A percentile compares a stretch with the other conserved stretches of the same genome.
phyloP scores from a whole-genome alignment of 2,329 filamentous ascomycete genomes.

The Gnomoniopsis smithogilvyi region DNA sequence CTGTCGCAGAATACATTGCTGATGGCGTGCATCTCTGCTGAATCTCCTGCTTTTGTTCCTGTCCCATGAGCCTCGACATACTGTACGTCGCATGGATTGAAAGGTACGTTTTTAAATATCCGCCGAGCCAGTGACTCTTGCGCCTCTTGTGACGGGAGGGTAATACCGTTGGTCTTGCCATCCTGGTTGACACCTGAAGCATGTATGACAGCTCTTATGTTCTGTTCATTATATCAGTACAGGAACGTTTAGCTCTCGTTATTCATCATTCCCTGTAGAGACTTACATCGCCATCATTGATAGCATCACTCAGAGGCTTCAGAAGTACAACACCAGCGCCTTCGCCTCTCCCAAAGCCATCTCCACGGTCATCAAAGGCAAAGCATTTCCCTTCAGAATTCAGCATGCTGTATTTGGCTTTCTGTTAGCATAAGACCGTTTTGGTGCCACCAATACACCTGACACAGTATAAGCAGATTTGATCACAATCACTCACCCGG shows the following conservation, averaged over 20 bases:
- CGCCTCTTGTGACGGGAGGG: conserved; percentile 39
- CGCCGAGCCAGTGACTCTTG: conserved; percentile 36
- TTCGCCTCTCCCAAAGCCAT: conserved; percentile 50
- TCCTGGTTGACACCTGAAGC: conserved; percentile 40
- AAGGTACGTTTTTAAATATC: conserved; percentile 36
- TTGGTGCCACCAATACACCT: too few species aligned
- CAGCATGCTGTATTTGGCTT: too few species aligned
- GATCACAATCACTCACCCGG: too few species aligned
- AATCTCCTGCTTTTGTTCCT: conserved; percentile 20
- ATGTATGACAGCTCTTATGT: too few species aligned
- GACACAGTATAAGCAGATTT: too few species aligned
- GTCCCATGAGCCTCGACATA: conserved; percentile 38
- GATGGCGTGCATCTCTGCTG: conserved; percentile 5
- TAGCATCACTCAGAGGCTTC: conserved; percentile 42
- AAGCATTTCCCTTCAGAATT: conserved; percentile 20
- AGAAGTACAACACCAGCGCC: conserved; percentile 43
- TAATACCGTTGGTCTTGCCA: conserved; percentile 44
- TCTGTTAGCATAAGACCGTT: background rate
- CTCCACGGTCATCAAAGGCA: conserved; percentile 28
- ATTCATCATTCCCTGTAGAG: too few species aligned
- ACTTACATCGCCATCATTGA: conserved; percentile 43
- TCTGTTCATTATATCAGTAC: too few species aligned
- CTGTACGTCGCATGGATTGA: conserved; percentile 25
- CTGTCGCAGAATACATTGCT: background rate
- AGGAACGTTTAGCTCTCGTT: too few species aligned